phyloP scores from a whole-genome alignment of 2,329 filamentous ascomycete species.

The Colletotrichum sp. region DNA sequence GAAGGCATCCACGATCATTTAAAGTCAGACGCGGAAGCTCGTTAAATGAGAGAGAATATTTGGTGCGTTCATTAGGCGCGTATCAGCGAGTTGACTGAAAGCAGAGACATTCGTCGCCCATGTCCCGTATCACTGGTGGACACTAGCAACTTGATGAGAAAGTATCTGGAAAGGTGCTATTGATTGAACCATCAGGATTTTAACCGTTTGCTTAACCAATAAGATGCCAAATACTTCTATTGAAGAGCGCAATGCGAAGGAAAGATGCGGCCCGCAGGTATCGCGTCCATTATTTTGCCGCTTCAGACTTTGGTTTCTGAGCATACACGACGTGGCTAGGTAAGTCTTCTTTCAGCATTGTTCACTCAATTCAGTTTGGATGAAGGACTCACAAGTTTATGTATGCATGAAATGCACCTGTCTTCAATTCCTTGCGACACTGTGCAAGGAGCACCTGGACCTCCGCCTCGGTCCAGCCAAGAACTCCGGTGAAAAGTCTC shows the following conservation, averaged over 20 bases:
- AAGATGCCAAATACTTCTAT: neutral
- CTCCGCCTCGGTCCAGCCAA: slow-evolving; percentile 32
- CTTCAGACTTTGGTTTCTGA: neutral
- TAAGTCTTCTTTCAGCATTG: neutral
- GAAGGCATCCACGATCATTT: no score
- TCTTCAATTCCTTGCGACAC: slow-evolving; percentile 32
- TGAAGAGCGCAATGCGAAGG: neutral
- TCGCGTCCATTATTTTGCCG: neutral
- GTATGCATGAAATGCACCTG: slow-evolving; percentile 28
- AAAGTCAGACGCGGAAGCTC: no score
- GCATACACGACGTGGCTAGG: neutral
- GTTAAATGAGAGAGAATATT: no score
- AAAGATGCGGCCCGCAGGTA: no score
- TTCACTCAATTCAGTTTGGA: neutral
- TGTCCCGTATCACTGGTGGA: no score
- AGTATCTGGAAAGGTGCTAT: no score
- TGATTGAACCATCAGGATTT: no score
- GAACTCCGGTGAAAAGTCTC: slow-evolving; percentile 30
- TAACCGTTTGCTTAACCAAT: no score
- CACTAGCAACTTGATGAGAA: no score
- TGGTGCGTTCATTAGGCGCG: no score
- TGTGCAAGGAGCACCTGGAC: slow-evolving; percentile 29
- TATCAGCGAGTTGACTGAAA: no score
- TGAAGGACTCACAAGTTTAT: slow-evolving; percentile 24
- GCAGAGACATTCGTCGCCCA: no score